Conservation (phyloP, 2,329 filamentous ascomycete species). For the Neofusicoccum ribis region DNA sequence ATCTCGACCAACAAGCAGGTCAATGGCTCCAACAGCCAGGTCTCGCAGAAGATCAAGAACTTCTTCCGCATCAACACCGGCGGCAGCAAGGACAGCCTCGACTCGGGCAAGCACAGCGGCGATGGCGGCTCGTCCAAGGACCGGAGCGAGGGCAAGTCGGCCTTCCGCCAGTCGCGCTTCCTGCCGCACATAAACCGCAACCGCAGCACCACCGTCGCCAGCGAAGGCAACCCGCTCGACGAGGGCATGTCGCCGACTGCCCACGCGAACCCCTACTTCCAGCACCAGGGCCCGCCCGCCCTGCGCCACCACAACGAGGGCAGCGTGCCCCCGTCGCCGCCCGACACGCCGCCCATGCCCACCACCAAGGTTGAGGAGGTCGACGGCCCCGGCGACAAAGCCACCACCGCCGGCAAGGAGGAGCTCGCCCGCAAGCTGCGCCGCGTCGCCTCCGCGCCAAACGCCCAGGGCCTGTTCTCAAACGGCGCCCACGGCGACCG, state of each 20-base stretch:
- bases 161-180: constrained; percentile 83
- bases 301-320: constrained; percentile 93
- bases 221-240: constrained; percentile 87
- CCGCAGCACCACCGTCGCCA: constrained; percentile 85
- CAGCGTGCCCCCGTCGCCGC: constrained; percentile 88
- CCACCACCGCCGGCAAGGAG: constrained; percentile 81
- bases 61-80: constrained; percentile 67
- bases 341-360: constrained; percentile 76
- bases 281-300: constrained; percentile 90
- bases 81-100: constrained; percentile 46
- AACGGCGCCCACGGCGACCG: constrained; percentile 51
- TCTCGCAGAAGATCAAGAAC: constrained; percentile 67
- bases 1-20: constrained; percentile 49
- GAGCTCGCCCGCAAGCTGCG: constrained; percentile 90
- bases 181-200: constrained; percentile 85
- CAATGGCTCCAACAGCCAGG: constrained; percentile 53
- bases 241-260: constrained; percentile 89
- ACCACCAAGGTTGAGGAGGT: constrained; percentile 65
- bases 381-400: constrained; percentile 63
- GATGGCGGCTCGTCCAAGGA: constrained; percentile 46
- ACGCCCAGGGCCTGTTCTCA: constrained; percentile 87
- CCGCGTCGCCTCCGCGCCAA: constrained; percentile 92
- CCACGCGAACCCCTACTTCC: constrained; percentile 95
- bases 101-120: constrained; percentile 37
- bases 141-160: constrained; percentile 64